These are phyloP conservation scores for Yarrowia osloensis DNA, from an alignment of 805 yeast genomes.

Conservation along the genomic window DNA sequence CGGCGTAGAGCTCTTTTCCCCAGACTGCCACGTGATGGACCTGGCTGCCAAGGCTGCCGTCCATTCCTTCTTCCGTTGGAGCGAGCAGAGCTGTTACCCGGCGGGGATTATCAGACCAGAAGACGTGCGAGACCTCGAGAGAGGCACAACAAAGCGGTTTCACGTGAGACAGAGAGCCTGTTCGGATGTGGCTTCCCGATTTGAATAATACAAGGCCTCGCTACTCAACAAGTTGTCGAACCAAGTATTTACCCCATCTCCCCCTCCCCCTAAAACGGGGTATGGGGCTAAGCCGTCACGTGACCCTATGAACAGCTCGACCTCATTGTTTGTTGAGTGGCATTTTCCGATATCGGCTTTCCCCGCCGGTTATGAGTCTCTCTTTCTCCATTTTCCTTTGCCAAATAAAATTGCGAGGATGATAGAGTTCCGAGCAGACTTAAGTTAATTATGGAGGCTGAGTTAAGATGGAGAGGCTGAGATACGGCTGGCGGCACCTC, in stretches of 20 bases:
- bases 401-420: slow-evolving; percentile 8
- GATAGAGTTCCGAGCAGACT: background rate
- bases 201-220: background rate
- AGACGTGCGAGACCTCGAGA: background rate
- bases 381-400: background rate
- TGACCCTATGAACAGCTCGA: background rate
- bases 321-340: background rate
- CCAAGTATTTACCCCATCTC: background rate
- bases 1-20: background rate
- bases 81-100: background rate
- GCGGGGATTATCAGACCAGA: slow-evolving; percentile 23
- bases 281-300: background rate
- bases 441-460: slow-evolving; percentile 8
- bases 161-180: background rate
- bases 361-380: slow-evolving; percentile 25
- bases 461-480: slow-evolving; percentile 13
- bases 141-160: background rate
- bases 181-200: slow-evolving; percentile 22
- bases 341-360: slow-evolving; percentile 11
- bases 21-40: background rate
- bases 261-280: background rate
- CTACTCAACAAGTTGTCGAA: background rate
- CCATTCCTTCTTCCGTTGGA: background rate
- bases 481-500: background rate
- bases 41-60: background rate